phyloP scores from a whole-genome alignment of 306 rosid genomes.

The Sicyos edulis region DNA sequence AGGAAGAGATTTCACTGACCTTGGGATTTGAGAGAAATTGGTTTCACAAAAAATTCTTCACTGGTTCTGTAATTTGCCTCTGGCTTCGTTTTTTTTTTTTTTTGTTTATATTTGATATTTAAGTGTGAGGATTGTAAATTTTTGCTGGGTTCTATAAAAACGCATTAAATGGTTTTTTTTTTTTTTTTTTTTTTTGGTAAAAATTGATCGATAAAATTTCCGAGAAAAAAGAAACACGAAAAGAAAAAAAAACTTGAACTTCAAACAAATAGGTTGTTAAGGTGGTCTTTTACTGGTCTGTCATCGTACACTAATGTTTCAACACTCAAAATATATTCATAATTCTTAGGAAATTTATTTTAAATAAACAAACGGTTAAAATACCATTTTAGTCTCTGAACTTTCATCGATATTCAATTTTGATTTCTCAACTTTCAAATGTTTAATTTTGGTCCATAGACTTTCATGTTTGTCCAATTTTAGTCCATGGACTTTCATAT shows the following conservation, averaged over 20 bases:
- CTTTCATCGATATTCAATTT: too few species aligned
- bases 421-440: too few species aligned
- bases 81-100: slow-evolving; percentile 34
- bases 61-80: slow-evolving; percentile 38
- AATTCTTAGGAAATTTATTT: too few species aligned
- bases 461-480: too few species aligned
- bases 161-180: slow-evolving; percentile 2
- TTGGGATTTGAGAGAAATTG: slow-evolving; percentile 56
- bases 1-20: slow-evolving; percentile 68
- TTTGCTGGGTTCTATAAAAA: slow-evolving; percentile 26
- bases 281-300: slow-evolving; percentile 28
- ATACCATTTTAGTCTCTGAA: too few species aligned
- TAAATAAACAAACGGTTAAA: too few species aligned
- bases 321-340: too few species aligned
- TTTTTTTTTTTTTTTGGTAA: not conserved
- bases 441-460: too few species aligned
- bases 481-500: too few species aligned
- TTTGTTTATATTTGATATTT: slow-evolving; percentile 36
- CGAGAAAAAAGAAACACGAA: slow-evolving; percentile 22
- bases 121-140: slow-evolving; percentile 27
- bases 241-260: slow-evolving; percentile 15
- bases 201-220: not conserved
- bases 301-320: slow-evolving; percentile 9
- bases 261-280: slow-evolving; percentile 59
- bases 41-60: slow-evolving; percentile 40